Evolutionary conservation across 257 asterid genomes (phyloP).

Genomic region (Salvia miltiorrhiza): DNA sequence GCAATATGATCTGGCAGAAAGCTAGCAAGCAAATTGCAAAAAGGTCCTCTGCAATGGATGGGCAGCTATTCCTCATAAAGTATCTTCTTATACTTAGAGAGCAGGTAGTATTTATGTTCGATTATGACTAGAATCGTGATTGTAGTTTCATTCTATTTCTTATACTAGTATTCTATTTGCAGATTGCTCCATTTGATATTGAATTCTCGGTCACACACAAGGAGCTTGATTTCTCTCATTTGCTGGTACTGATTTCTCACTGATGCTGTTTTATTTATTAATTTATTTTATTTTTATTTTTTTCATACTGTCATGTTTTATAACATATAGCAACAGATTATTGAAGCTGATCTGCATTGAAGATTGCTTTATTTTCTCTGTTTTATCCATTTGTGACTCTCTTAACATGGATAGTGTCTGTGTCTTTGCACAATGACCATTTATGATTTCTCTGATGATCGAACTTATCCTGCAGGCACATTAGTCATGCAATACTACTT

Average conservation of each 20-base stretch:
- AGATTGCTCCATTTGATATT: constrained; percentile 98
- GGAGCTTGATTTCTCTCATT: constrained; percentile 99
- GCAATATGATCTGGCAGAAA: constrained; percentile 56
- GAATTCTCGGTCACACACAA: constrained; percentile 97
- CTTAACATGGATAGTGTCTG: constrained; percentile 1
- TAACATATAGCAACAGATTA: constrained; percentile 6
- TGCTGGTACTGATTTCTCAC: constrained; percentile 65
- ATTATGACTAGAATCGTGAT: background rate
- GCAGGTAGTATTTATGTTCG: constrained; percentile 55
- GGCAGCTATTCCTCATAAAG: constrained; percentile 88
- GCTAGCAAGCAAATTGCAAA: constrained; percentile 78
- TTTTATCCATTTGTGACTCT: constrained; percentile 5
- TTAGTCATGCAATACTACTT: background rate
- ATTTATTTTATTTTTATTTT: too few relatives aligned
- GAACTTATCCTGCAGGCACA: background rate
- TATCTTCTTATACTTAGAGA: constrained; percentile 94
- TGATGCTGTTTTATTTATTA: background rate
- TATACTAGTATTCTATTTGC: constrained; percentile 33
- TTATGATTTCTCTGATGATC: constrained; percentile 11
- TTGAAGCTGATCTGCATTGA: constrained; percentile 8
- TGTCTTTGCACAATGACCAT: background rate
- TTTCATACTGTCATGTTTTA: constrained; percentile 10
- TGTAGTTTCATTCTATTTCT: constrained; percentile 24
- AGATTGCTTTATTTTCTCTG: background rate
- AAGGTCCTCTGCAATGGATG: constrained; percentile 85